Evolutionary conservation across 2,329 filamentous ascomycete genomes (phyloP).

Genomic region (Trichoderma simmonsii): DNA sequence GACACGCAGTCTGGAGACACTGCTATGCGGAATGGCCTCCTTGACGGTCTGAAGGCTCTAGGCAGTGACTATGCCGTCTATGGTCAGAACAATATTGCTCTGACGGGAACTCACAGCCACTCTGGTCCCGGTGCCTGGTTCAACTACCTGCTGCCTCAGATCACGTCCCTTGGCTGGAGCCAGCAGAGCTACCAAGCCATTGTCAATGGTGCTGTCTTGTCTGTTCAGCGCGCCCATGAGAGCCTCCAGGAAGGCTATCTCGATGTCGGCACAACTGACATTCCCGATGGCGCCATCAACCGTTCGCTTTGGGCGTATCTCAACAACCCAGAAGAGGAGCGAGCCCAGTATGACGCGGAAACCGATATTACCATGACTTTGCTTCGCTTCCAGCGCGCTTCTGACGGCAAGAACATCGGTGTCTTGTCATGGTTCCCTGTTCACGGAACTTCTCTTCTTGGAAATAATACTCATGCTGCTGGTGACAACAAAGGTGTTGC

Average conservation of each 20-base stretch:
- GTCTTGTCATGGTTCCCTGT: constrained; percentile 88
- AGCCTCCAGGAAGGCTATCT: constrained; percentile 60
- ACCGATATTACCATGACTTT: constrained; percentile 65
- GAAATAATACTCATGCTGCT: constrained; percentile 86
- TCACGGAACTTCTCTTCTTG: constrained; percentile 85
- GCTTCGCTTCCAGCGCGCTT: constrained; percentile 71
- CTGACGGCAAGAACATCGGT: constrained; percentile 73
- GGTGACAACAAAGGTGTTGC: constrained; percentile 98
- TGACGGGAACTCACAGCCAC: constrained; percentile 92
- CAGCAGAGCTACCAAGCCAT: constrained; percentile 85
- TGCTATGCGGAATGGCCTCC: constrained; percentile 80
- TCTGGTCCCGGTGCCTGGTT: constrained; percentile 89
- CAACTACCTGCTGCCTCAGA: constrained; percentile 90
- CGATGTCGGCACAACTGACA: constrained; percentile 64
- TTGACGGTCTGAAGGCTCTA: constrained; percentile 67
- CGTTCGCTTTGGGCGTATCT: constrained; percentile 85
- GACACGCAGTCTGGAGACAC: constrained; percentile 89
- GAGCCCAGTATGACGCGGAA: constrained; percentile 59
- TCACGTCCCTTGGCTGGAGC: constrained; percentile 83
- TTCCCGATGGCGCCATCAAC: constrained; percentile 80
- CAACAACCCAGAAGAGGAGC: constrained; percentile 75
- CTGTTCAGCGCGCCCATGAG: constrained; percentile 74
- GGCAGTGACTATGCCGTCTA: constrained; percentile 74
- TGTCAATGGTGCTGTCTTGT: constrained; percentile 78
- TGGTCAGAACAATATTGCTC: constrained; percentile 74